Conservation (phyloP, 768 basidiomycete species). For the Termitomyces sp. region DNA sequence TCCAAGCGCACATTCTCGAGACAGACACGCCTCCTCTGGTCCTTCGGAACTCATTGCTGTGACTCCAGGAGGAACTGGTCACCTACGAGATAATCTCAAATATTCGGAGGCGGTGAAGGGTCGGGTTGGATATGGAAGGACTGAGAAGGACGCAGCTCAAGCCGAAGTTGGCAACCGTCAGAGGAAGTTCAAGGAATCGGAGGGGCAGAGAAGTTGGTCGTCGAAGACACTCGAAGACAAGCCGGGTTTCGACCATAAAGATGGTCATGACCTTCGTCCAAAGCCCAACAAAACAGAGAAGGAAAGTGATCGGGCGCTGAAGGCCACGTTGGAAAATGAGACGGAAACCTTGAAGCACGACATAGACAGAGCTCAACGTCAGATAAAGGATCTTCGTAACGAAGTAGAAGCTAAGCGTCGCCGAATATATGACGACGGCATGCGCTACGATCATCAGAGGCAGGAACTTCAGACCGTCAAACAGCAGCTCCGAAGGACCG, state of each 20-base stretch:
- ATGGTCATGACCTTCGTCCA: not conserved
- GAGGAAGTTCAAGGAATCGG: not conserved
- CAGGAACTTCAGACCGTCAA: not conserved
- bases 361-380: not conserved
- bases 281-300: not conserved
- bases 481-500: not conserved
- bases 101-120: not conserved
- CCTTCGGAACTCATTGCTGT: not conserved
- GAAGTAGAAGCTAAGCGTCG: not conserved
- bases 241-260: not conserved
- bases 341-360: not conserved
- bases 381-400: not conserved
- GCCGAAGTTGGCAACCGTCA: not conserved
- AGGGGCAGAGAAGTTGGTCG: not conserved
- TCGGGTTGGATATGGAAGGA: not conserved
- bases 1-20: not conserved
- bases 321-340: not conserved
- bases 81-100: not conserved
- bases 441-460: not conserved
- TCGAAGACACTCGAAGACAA: not conserved
- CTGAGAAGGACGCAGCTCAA: not conserved
- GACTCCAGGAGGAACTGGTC: not conserved
- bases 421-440: not conserved
- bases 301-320: not conserved
- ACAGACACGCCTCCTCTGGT: not conserved